Evolutionary conservation across 495 filamentous ascomycete species (phyloP), one percentile per base, ranked within the genome.

Genomic region (Jackrogersella multiformis): DNA sequence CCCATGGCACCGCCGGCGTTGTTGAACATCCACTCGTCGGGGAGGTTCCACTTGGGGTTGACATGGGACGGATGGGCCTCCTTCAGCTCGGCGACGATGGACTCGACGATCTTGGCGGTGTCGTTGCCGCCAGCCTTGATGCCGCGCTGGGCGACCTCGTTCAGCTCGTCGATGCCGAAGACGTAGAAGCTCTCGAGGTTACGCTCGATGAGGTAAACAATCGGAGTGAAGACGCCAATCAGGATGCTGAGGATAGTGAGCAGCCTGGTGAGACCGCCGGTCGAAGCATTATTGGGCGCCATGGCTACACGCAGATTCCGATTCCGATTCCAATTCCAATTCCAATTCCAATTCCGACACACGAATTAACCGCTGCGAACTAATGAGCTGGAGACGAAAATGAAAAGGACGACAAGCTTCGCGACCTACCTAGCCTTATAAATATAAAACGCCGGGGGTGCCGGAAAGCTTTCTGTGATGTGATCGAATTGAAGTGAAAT

Each of bases 1-100:
- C 92, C 92, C 92, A 95, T 94, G 55, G 92, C 92, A 61, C 90
- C 90, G 66, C 90, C 89, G 62, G 90, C 90, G 62, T 92, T 92
- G 82, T 90, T 91, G 64, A 91, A 89, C 18, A 91, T 78, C 88
- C 89, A 90, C 72, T 89, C 83, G 66, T 89, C 82, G 46, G 48
- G 38, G 20, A 62, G 64, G 32, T 68, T 49, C 69, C 68, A 71
- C 46, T 86, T 73, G 28, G 80, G 66, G 76, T 88, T 89, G 66
- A 89, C 69, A 75, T 87, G 82, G 58, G 73, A 76, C 2, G 78
- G 73, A 53, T 77, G 75, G 21, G 76, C 76, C 54, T 75, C 76
- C 61, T 70, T 74, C 48, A 89, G 79, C 77, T 87, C 84, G 56
- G 74, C 64, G 26, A 87, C 83, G 71, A 94, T 89, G 80, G 82